Evolutionary conservation across 306 rosid genomes (phyloP).

Genomic region (Pterocarpus macrocarpus): DNA sequence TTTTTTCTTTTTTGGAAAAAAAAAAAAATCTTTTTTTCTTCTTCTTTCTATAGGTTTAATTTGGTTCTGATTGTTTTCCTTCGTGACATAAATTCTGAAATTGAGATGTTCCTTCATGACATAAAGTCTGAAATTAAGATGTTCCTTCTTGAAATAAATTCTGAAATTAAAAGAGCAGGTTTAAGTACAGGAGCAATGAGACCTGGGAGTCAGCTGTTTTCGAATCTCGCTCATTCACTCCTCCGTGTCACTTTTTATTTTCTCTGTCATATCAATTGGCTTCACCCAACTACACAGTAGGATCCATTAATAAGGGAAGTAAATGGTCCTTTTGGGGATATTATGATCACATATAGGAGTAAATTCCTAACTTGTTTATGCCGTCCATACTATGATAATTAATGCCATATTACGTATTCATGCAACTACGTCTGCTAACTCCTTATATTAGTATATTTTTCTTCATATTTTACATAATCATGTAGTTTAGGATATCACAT

Average conservation of each 20-base stretch:
- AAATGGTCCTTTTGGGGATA: slow-evolving; percentile 42
- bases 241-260: slow-evolving; percentile 12
- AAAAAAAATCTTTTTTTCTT: not conserved
- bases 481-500: not conserved
- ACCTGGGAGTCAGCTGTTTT: slow-evolving; percentile 59
- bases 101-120: slow-evolving; percentile 49
- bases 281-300: slow-evolving; percentile 59
- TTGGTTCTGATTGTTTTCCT: slow-evolving; percentile 52
- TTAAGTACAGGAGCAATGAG: slow-evolving; percentile 61
- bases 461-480: not conserved
- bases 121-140: slow-evolving; percentile 27
- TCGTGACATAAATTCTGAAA: slow-evolving; percentile 60
- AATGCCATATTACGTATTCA: slow-evolving; percentile 36
- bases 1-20: not conserved
- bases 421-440: slow-evolving; percentile 33
- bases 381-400: slow-evolving; percentile 35
- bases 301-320: slow-evolving; percentile 56
- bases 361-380: slow-evolving; percentile 21
- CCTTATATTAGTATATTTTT: not conserved
- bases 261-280: slow-evolving; percentile 63
- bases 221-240: slow-evolving; percentile 43
- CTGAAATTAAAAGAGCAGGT: slow-evolving; percentile 49
- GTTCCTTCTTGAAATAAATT: not conserved
- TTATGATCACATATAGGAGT: slow-evolving; percentile 14
- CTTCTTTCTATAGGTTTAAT: not conserved